These are phyloP conservation scores for Talaromyces sp. DNA, from an alignment of 2,329 filamentous ascomycete species.

Conservation along the genomic window DNA sequence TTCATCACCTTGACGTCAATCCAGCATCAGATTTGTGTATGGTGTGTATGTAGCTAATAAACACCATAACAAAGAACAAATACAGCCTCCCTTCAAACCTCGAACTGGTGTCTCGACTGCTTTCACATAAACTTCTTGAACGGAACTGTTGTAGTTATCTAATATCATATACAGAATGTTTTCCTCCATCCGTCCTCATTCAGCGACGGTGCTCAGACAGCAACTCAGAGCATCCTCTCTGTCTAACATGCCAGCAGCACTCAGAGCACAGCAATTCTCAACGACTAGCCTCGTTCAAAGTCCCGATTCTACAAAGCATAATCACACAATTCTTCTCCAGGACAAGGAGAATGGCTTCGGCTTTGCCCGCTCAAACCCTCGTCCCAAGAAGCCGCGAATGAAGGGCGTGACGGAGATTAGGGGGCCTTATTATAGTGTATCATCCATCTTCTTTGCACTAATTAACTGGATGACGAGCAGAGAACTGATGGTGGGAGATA, in stretches of 20 bases:
- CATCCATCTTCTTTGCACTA: background rate
- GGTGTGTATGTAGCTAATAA: background rate
- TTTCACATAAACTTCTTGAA: too few relatives aligned
- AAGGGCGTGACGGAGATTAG: slow-evolving; percentile 54
- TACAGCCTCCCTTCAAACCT: background rate
- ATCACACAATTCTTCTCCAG: slow-evolving; percentile 40
- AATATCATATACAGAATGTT: background rate
- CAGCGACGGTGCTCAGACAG: background rate
- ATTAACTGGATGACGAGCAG: background rate
- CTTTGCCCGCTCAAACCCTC: slow-evolving; percentile 50
- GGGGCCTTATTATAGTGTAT: slow-evolving; percentile 54
- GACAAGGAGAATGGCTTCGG: slow-evolving; percentile 50
- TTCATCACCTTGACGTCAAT: slow-evolving; percentile 13
- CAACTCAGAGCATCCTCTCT: background rate
- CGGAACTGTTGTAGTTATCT: background rate
- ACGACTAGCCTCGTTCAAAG: too few relatives aligned
- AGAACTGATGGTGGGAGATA: slow-evolving; percentile 16
- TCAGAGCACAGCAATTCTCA: background rate
- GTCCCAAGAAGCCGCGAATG: slow-evolving; percentile 48
- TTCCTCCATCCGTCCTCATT: background rate
- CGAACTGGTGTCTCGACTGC: too few relatives aligned
- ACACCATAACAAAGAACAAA: background rate
- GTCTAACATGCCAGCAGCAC: background rate
- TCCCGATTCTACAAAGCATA: background rate
- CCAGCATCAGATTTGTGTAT: slow-evolving; percentile 10